phyloP scores from a whole-genome alignment of 306 rosid genomes.

The Malus fusca region DNA sequence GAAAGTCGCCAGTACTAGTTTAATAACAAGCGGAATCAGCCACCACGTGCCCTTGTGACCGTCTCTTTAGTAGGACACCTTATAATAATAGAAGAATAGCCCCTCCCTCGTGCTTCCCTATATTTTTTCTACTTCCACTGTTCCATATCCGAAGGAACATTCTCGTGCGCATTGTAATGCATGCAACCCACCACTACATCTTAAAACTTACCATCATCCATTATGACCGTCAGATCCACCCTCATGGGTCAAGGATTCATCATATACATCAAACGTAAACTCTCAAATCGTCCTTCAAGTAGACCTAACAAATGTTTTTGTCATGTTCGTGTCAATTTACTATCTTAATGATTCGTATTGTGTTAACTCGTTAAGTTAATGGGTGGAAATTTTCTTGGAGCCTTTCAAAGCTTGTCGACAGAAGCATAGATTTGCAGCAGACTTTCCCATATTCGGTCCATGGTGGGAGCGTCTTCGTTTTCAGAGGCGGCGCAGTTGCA shows the following conservation, averaged over 20 bases:
- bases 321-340: no score
- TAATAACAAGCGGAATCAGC: constrained; percentile 40
- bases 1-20: constrained; percentile 55
- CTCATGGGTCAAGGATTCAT: neutral
- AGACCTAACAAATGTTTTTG: neutral
- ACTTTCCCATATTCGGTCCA: no score
- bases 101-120: neutral
- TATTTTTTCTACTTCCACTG: neutral
- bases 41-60: constrained; percentile 79
- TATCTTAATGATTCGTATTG: no score
- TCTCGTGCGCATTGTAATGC: neutral
- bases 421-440: no score
- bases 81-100: constrained; percentile 13
- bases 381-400: no score
- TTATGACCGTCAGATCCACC: neutral
- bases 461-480: no score
- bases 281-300: neutral
- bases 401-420: no score
- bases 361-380: no score
- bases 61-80: constrained; percentile 25
- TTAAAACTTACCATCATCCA: neutral
- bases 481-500: no score
- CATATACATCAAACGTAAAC: neutral
- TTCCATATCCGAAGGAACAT: constrained; percentile 1
- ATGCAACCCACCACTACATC: neutral